Conservation (phyloP, 2,329 filamentous ascomycete genomes). For the Exophiala spinifera region DNA sequence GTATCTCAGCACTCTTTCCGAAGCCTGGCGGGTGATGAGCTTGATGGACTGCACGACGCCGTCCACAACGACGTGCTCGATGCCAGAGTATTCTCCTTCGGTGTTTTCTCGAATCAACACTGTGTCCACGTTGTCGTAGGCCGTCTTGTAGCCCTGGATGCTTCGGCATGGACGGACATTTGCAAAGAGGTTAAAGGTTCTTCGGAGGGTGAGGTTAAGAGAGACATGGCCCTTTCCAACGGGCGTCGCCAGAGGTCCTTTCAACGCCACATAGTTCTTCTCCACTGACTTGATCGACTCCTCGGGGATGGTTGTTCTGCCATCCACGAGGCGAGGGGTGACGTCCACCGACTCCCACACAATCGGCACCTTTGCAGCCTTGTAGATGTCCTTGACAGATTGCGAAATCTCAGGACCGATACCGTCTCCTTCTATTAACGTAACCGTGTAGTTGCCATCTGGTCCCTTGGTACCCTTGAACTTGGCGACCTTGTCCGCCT, state of each 20-base stretch:
- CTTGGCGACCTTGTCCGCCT: conserved; percentile 74
- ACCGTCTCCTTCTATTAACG: conserved; percentile 97
- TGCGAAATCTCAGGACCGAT: conserved; percentile 97
- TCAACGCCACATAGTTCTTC: conserved; percentile 95
- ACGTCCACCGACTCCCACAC: conserved; percentile 98
- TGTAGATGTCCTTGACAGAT: conserved; percentile 98
- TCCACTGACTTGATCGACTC: conserved; percentile 89
- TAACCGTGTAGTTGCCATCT: conserved; percentile 92
- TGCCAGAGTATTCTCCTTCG: conserved; percentile 98
- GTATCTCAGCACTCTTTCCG: conserved; percentile 91
- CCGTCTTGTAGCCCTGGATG: conserved; percentile 95
- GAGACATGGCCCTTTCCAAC: conserved; percentile 99
- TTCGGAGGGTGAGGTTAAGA: conserved; percentile 94
- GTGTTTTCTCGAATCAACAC: conserved; percentile 99
- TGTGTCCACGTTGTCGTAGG: conserved; percentile 94
- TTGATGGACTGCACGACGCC: conserved; percentile 99
- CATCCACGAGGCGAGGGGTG: conserved; percentile 86
- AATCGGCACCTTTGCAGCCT: conserved; percentile 91
- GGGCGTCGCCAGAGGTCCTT: conserved; percentile 95
- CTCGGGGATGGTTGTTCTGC: conserved; percentile 91
- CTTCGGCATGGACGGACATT: conserved; percentile 98
- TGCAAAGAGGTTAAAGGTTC: conserved; percentile 99
- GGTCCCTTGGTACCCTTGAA: conserved; percentile 88
- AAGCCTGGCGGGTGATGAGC: conserved; percentile 89
- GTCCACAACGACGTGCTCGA: conserved; percentile 96